A percentile compares a stretch with the other conserved stretches of the same genome.
These are phyloP conservation scores for Colletotrichum tropicale DNA, from an alignment of 2,329 filamentous ascomycete genomes.

Conservation along the genomic window DNA sequence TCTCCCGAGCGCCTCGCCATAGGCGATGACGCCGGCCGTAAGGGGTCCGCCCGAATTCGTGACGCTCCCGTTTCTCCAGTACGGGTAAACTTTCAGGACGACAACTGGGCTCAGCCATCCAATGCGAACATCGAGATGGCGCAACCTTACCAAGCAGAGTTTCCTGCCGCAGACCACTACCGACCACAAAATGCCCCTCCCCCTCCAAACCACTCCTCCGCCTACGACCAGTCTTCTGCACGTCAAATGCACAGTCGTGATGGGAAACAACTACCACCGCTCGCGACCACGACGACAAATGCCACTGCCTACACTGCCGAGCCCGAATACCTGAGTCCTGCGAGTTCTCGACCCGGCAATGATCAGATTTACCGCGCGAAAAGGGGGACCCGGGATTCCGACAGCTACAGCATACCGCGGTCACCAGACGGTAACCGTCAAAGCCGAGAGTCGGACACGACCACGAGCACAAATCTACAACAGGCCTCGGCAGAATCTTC, in stretches of 20 bases:
- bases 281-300: not conserved
- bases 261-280: slow-evolving; percentile 3
- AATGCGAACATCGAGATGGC: slow-evolving; percentile 55
- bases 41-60: slow-evolving; percentile 50
- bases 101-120: slow-evolving; percentile 57
- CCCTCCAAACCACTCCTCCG: slow-evolving; percentile 41
- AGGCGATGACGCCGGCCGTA: slow-evolving; percentile 35
- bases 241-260: slow-evolving; percentile 10
- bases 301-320: not conserved
- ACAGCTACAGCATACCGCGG: slow-evolving; percentile 34
- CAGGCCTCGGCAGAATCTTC: slow-evolving; percentile 57
- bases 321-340: not conserved
- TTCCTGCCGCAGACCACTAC: slow-evolving; percentile 28
- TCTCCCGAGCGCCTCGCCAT: slow-evolving; percentile 32
- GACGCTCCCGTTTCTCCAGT: slow-evolving; percentile 62
- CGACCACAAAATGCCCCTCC: slow-evolving; percentile 36
- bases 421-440: slow-evolving; percentile 46
- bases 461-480: slow-evolving; percentile 51
- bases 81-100: slow-evolving; percentile 56
- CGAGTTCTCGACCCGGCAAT: not conserved
- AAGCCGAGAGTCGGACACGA: slow-evolving; percentile 56
- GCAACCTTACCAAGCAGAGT: slow-evolving; percentile 28
- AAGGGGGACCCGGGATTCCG: slow-evolving; percentile 24
- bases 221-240: not conserved
- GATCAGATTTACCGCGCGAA: not conserved